A percentile compares a stretch with the other conserved stretches of the same genome.
These are phyloP conservation scores for Helianthus tuberosus DNA, from an alignment of 129 eudicot genomes.

Conservation along the genomic window DNA sequence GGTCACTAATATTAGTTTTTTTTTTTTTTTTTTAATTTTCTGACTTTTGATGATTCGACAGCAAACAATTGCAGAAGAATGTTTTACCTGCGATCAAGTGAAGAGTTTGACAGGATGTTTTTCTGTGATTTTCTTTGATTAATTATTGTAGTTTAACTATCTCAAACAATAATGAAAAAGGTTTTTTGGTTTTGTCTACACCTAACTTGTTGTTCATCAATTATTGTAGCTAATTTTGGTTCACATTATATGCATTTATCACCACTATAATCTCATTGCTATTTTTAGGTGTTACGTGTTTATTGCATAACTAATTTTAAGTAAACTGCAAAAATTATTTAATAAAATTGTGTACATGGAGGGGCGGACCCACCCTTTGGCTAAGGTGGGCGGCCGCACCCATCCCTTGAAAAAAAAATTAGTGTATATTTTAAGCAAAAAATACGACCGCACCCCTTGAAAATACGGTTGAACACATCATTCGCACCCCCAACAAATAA, in stretches of 20 bases:
- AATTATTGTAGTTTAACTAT: constrained; percentile 19
- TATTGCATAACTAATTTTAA: too few relatives aligned
- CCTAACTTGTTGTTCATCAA: not conserved
- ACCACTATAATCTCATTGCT: not conserved
- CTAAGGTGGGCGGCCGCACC: too few relatives aligned
- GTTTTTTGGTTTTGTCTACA: not conserved
- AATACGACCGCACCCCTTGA: too few relatives aligned
- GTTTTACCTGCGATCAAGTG: not conserved
- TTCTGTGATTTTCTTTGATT: constrained; percentile 11
- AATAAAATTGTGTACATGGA: too few relatives aligned
- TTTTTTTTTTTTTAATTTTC: not conserved
- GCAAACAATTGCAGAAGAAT: constrained; percentile 27
- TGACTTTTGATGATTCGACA: constrained; percentile 2
- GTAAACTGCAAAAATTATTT: too few relatives aligned
- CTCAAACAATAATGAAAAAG: constrained; percentile 28
- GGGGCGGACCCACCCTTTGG: too few relatives aligned
- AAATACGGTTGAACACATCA: too few relatives aligned
- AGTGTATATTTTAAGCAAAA: too few relatives aligned
- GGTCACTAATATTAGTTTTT: not conserved
- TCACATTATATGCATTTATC: constrained; percentile 20
- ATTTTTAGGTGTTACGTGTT: not conserved
- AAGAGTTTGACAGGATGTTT: constrained; percentile 10
- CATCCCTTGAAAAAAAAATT: too few relatives aligned
- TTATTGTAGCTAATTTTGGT: not conserved
- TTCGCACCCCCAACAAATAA: too few relatives aligned